Evolutionary conservation across 345 rosid species (phyloP).

Genomic region (Orychophragmus violaceus): DNA sequence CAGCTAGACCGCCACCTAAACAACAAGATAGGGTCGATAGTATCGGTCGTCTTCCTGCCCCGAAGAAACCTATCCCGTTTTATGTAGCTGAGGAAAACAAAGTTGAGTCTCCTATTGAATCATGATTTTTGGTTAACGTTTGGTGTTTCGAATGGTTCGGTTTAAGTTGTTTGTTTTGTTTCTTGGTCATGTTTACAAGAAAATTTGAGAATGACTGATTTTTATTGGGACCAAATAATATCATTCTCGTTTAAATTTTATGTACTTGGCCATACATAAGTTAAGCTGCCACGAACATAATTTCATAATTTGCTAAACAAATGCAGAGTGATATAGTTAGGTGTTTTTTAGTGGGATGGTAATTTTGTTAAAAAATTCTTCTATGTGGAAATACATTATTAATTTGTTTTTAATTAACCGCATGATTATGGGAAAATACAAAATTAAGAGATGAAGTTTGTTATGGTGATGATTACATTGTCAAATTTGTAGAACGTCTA

Average conservation of each 20-base stretch:
- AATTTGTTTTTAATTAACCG: not conserved
- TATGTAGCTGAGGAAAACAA: slow-evolving; percentile 34
- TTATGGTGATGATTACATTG: slow-evolving; percentile 5
- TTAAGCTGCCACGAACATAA: too few species aligned
- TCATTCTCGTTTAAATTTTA: not conserved
- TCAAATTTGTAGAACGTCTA: not conserved
- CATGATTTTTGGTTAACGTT: slow-evolving; percentile 6
- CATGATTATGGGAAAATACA: not conserved
- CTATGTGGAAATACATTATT: not conserved
- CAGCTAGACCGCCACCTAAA: slow-evolving; percentile 97
- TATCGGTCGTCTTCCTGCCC: slow-evolving; percentile 91
- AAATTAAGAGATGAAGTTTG: not conserved
- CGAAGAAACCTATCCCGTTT: slow-evolving; percentile 74
- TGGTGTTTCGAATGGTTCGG: not conserved
- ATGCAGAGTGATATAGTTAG: not conserved
- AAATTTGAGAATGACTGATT: not conserved
- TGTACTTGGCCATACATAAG: not conserved
- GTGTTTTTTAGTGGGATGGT: not conserved
- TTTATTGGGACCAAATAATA: slow-evolving; percentile 7
- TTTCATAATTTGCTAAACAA: not conserved
- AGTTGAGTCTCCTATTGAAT: slow-evolving; percentile 30
- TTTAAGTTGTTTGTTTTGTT: not conserved
- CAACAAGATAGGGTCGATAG: slow-evolving; percentile 82
- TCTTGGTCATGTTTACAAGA: not conserved
- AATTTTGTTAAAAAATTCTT: not conserved